These are phyloP conservation scores for Tremella fuciformis DNA, from an alignment of 768 basidiomycete species.

Conservation along the genomic window DNA sequence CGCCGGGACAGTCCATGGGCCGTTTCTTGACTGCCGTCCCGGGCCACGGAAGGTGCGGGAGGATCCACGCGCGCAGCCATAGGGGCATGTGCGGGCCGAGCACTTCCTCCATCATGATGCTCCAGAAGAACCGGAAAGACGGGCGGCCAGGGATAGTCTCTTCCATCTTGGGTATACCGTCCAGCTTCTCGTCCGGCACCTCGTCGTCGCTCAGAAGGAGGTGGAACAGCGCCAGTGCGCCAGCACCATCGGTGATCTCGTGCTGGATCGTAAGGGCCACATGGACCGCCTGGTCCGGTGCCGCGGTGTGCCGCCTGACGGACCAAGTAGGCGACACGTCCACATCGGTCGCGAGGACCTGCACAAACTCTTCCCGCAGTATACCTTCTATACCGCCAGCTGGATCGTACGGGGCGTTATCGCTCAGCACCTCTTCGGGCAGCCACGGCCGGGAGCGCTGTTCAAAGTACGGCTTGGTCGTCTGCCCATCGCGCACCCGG, in stretches of 20 bases:
- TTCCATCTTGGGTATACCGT: conserved; percentile 5
- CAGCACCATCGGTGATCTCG: conserved; percentile 17
- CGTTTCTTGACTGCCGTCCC: background rate
- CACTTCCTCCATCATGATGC: no score
- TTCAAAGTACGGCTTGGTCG: conserved; percentile 16
- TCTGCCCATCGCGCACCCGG: conserved; percentile 10
- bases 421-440: conserved; percentile 5
- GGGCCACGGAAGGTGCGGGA: conserved; percentile 12
- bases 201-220: background rate
- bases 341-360: background rate
- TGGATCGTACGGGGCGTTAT: background rate
- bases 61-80: conserved; percentile 6
- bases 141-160: conserved; percentile 14
- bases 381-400: background rate
- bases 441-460: background rate
- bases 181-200: conserved; percentile 13
- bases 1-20: background rate
- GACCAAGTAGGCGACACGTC: background rate
- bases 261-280: background rate
- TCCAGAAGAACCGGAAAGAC: background rate
- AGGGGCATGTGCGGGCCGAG: conserved; percentile 11
- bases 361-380: background rate
- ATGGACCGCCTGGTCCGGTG: background rate
- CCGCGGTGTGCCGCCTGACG: no score
- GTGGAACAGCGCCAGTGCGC: conserved; percentile 5